Evolutionary conservation across 179 eudicot species (phyloP), one percentile per base, ranked within the genome.

Genomic region (Beta lomatogona): DNA sequence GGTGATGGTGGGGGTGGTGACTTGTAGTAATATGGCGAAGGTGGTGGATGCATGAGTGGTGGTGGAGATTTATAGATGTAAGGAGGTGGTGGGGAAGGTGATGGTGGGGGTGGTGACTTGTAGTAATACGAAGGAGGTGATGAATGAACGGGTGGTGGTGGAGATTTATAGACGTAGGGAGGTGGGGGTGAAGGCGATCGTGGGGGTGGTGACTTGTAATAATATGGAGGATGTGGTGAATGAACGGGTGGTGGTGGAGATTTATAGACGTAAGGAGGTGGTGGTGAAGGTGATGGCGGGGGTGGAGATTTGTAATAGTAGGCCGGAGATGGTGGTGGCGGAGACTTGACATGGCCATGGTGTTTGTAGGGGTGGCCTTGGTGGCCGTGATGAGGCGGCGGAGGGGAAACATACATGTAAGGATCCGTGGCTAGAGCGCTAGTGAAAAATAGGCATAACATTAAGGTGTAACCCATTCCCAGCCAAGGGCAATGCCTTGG

Each of bases 401-500:
- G 77, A 5, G 81, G 77, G 9, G 81, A 64, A 48, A 21, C 16
- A 82, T 82, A 82, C 25, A 44, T 6, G 63, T 70, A 79, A 48
- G 71, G 83, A 12, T 70, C 59, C 55, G 71, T 44, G 50, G 83
- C 81, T 44, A 50, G 15, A 36, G 71, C 86, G 71, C 52, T 63
- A 80, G 58, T 80, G 44, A 28, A 71, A 22, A 80, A 6, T 3
- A 76, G 13, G 74, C 81, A 80, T 76, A 84, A 54, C 7, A 41
- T 50, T 4, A 84, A 9, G 66, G 73, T 65, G 73, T 57, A 83
- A 36, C 41, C 41, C 41, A 0, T 36, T 4, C 70, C 73, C 10
- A 79, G 82, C 79, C 82, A 77, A 79, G 68, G 80, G 77, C 77
- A 79, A 25, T 60, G 82, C 80, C 80, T 63, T 64, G 13, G 25